These are phyloP conservation scores for Ettlia oleoabundans DNA, from an alignment of 139 green algal species.

Conservation along the genomic window DNA sequence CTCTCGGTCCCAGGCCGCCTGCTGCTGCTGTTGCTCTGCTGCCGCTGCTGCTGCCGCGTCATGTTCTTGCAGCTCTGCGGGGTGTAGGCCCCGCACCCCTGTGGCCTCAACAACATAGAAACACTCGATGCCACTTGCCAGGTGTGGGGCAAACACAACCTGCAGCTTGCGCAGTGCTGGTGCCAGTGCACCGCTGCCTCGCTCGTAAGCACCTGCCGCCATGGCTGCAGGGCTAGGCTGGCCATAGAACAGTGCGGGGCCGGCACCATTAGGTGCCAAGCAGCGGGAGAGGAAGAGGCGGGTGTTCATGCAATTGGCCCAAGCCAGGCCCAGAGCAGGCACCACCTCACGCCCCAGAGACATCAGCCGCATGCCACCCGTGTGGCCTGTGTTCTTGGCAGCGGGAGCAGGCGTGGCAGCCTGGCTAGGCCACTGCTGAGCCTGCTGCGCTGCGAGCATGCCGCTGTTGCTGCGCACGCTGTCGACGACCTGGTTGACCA, in stretches of 20 bases:
- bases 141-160: conserved; percentile 67
- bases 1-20: not conserved
- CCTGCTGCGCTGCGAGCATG: not conserved
- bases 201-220: not conserved
- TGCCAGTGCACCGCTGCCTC: not conserved
- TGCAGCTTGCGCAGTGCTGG: conserved; percentile 45
- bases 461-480: conserved; percentile 12
- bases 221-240: not conserved
- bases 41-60: not conserved
- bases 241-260: not conserved
- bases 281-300: conserved; percentile 68
- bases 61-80: conserved; percentile 14
- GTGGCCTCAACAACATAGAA: conserved; percentile 44
- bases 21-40: not conserved
- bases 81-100: conserved; percentile 51
- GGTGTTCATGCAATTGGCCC: conserved; percentile 78
- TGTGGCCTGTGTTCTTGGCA: conserved; percentile 24
- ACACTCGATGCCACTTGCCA: conserved; percentile 49
- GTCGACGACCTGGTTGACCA: conserved; percentile 77
- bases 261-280: not conserved
- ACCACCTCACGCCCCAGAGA: conserved; percentile 63
- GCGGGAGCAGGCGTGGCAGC: too few relatives aligned
- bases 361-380: conserved; percentile 47
- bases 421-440: not conserved
- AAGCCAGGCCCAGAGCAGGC: conserved; percentile 77